Percentiles rank a stretch among this genome's conserved stretches.
These are phyloP conservation scores for Sideroxylon spinosum DNA, from an alignment of 179 eudicot species.

Conservation along the genomic window DNA sequence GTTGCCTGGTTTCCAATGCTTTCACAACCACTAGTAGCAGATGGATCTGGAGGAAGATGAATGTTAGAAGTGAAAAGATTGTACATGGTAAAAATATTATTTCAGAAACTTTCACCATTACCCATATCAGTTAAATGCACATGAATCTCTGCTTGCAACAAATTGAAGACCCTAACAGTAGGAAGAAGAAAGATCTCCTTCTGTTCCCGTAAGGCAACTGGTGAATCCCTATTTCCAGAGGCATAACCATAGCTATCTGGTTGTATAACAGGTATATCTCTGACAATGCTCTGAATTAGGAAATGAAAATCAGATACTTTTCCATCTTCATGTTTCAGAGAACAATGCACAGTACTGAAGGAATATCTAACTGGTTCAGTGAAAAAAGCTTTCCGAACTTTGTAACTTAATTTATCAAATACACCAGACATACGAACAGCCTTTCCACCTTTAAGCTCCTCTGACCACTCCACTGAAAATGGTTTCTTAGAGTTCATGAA, in stretches of 20 bases:
- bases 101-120: slow-evolving; percentile 22
- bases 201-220: slow-evolving; percentile 72
- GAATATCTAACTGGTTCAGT: slow-evolving; percentile 52
- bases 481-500: slow-evolving; percentile 23
- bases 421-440: slow-evolving; percentile 75
- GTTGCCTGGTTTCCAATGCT: slow-evolving; percentile 61
- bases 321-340: slow-evolving; percentile 53
- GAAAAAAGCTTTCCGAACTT: slow-evolving; percentile 69
- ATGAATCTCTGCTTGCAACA: slow-evolving; percentile 69
- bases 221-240: slow-evolving; percentile 42
- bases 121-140: slow-evolving; percentile 77
- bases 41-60: slow-evolving; percentile 52
- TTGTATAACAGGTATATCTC: slow-evolving; percentile 65
- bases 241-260: slow-evolving; percentile 43
- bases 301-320: slow-evolving; percentile 53
- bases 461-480: slow-evolving; percentile 76
- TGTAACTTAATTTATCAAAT: slow-evolving; percentile 79
- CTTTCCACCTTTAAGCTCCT: slow-evolving; percentile 79
- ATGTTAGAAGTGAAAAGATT: background rate
- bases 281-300: slow-evolving; percentile 66
- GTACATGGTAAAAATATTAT: background rate
- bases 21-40: slow-evolving; percentile 27
- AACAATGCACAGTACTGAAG: slow-evolving; percentile 63
- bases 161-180: slow-evolving; percentile 66
- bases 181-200: slow-evolving; percentile 91